Evolutionary conservation across 805 yeast genomes (phyloP), one percentile per base, ranked within the genome.

Genomic region (Ogataea neopini): DNA sequence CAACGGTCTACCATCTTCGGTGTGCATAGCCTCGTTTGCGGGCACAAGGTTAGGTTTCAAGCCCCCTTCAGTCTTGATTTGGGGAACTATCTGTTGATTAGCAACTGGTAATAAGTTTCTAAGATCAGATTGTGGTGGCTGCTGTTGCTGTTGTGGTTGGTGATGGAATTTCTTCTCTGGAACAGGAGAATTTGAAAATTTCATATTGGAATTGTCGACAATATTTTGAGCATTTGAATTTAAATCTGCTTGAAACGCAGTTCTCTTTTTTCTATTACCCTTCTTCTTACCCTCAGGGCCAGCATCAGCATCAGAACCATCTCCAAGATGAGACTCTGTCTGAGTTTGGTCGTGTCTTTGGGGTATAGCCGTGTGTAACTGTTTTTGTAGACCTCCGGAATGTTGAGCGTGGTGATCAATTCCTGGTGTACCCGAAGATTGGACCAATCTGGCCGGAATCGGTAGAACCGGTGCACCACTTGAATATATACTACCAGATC

Each of bases 1-100:
- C 18, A 84, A 68, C 3, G 90, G 88, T 43, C 87, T 69, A 1
- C 85, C 84, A 55, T 83, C 87, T 38, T 82, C 86, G 2, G 77
- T 60, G 39, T 71, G 72, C 17, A 70, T 68, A 39, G 73, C 66
- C 42, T 75, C 78, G 48, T 73, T 78, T 0, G 75, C 77, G 6
- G 80, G 70, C 15, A 77, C 72, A 34, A 73, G 59, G 10, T 64
- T 67, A 3, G 50, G 50, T 19, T 47, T 47, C 11, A 20, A 4
- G 9, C 43, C 44, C 9, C 32, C 19, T 5, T 52, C 53, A 7
- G 50, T 11, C 36, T 49, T 51, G 18, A 47, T 23, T 8, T 44
- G 49, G 10, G 52, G 42, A 13, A 40, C 47, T 14, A 40, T 36
- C 18, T 25, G 53, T 35, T 45, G 49, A n/a, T 26, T 19, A 6